Percentiles rank a stretch among this genome's conserved stretches.
Conservation (phyloP, 805 yeast genomes). For the Wickerhamiella australiensis region DNA sequence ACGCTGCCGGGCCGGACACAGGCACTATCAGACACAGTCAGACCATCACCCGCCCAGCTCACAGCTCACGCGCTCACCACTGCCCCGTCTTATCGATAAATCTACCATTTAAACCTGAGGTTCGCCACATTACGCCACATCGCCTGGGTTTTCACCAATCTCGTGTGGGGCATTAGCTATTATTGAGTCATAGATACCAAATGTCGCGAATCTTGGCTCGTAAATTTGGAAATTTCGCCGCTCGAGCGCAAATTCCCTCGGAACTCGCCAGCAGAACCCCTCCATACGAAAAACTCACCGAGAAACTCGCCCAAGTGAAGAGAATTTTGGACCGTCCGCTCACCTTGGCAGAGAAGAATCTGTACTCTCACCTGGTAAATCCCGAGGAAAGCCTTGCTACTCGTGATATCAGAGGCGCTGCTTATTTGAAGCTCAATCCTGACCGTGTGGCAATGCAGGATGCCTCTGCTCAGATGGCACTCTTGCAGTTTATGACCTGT, state of each 20-base stretch:
- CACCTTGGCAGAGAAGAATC: slow-evolving; percentile 87
- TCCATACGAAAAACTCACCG: slow-evolving; percentile 67
- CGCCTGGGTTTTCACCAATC: not conserved
- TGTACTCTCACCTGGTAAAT: slow-evolving; percentile 81
- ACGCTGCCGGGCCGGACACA: too few relatives aligned
- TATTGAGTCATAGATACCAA: slow-evolving; percentile 8
- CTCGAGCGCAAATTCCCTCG: slow-evolving; percentile 35
- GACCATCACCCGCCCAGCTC: too few relatives aligned
- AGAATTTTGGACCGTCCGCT: slow-evolving; percentile 60
- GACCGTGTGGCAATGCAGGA: slow-evolving; percentile 99
- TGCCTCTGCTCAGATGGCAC: slow-evolving; percentile 99
- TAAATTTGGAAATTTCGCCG: slow-evolving; percentile 16
- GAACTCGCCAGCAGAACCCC: slow-evolving; percentile 66
- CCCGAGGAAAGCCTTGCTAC: slow-evolving; percentile 71
- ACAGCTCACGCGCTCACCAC: too few relatives aligned
- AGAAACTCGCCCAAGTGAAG: slow-evolving; percentile 52
- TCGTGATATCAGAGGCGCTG: slow-evolving; percentile 62
- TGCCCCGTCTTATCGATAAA: too few relatives aligned
- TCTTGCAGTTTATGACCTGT: slow-evolving; percentile 95
- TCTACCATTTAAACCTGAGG: too few relatives aligned
- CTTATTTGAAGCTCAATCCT: slow-evolving; percentile 85
- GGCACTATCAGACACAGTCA: too few relatives aligned
- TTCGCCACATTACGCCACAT: not conserved
- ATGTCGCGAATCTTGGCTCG: slow-evolving; percentile 9
- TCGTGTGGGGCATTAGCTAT: slow-evolving; percentile 4